Base-by-base conservation (phyloP, 139 green algal genomes). In the Chlamydomonas schloesseri region DNA sequence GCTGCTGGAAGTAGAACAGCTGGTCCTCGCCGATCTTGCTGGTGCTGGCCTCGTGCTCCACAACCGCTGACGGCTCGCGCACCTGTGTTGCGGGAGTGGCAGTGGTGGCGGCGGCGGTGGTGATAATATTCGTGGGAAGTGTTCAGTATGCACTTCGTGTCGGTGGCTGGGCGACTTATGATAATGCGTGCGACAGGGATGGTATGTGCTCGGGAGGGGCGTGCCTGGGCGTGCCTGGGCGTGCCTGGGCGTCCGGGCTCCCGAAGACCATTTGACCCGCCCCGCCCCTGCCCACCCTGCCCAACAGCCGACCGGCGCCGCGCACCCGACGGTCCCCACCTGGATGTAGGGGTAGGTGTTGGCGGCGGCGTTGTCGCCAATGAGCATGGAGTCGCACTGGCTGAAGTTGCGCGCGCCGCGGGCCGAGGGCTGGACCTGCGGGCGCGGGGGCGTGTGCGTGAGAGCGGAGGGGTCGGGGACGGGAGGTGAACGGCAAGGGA, bases 321-420 rank as follows among this genome's bases (percentile, higher is more conserved):
- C n/a, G n/a, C n/a, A n/a, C n/a, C n/a, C n/a, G n/a, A n/a, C n/a
- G n/a, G n/a, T 17, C 31, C 83, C 31, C 60, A 96, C 94, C 91
- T 97, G 90, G 82, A 99, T 99, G 96, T 99, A 99, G 0, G 98
- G 98, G 92, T 99, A 99, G 0, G 98, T 99, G 92, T 99, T 99
- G 69, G 98, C 98, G 2, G 89, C 96, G 26, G 98, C 98, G 10
- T 87, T 91, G 93, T 99, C 98, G 11, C 81, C 98, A 76, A 99
- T 99, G n/a, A 99, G 93, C 98, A 99, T 99, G 31, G 94, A 98
- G 91, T 99, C 98, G 87, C 98, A 99, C 94, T 99, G 98, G 10
- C 90, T 96, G 94, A 97, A 95, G 94, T 99, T 99, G 55, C 97
- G 91, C 0, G 98, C 97, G 21, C 95, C 95, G 28, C 81, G 79